Percentiles rank a stretch among this genome's conserved stretches.
Conservation (phyloP, 345 rosid species). For the Physaria fendleri region DNA sequence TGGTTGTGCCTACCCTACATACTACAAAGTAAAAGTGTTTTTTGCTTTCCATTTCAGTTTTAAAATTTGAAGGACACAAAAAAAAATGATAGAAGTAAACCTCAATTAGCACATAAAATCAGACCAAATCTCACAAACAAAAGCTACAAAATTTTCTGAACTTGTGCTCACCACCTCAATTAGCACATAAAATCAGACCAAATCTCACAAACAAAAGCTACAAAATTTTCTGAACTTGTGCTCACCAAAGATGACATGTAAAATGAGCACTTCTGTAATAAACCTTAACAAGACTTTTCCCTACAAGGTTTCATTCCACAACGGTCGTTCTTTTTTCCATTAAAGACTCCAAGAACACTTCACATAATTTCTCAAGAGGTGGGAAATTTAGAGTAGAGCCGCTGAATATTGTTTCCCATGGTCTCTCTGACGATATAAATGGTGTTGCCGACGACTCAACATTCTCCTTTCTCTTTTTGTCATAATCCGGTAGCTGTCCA, state of each 20-base stretch:
- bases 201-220: slow-evolving; percentile 10
- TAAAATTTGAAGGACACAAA: too few relatives aligned
- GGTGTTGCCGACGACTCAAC: slow-evolving; percentile 25
- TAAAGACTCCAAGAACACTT: slow-evolving; percentile 60
- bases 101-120: too few relatives aligned
- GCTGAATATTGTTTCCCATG: slow-evolving; percentile 78
- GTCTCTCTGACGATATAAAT: slow-evolving; percentile 53
- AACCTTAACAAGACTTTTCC: slow-evolving; percentile 6
- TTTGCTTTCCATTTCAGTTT: too few relatives aligned
- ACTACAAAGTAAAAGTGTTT: too few relatives aligned
- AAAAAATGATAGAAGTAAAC: too few relatives aligned
- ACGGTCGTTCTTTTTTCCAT: slow-evolving; percentile 60
- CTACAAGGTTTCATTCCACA: slow-evolving; percentile 36
- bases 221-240: slow-evolving; percentile 18
- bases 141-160: slow-evolving; percentile 22
- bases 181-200: not conserved
- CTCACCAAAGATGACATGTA: slow-evolving; percentile 1
- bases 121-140: slow-evolving; percentile 1
- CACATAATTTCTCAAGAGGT: slow-evolving; percentile 69
- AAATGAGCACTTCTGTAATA: slow-evolving; percentile 3
- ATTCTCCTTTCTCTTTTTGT: slow-evolving; percentile 33
- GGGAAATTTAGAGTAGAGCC: slow-evolving; percentile 83
- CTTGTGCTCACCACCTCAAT: slow-evolving; percentile 8
- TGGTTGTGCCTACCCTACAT: too few relatives aligned
- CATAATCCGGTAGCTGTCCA: slow-evolving; percentile 56